Conservation (phyloP, 179 eudicot species). For the Patellifolia procumbens region DNA sequence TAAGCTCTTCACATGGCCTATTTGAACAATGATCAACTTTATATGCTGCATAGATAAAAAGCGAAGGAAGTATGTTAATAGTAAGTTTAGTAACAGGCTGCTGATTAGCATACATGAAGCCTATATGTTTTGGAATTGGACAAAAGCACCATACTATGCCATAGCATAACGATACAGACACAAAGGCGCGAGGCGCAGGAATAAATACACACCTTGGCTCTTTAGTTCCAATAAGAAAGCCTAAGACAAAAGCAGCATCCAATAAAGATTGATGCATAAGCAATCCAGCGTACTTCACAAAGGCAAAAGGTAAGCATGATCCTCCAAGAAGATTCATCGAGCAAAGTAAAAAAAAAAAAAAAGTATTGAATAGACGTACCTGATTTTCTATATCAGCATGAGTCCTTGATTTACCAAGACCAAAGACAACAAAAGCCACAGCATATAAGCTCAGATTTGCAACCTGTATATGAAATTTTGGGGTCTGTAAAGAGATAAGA, state of each 20-base stretch:
- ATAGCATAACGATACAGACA: not conserved
- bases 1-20: no score
- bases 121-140: slow-evolving; percentile 4
- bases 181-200: not conserved
- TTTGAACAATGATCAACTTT: no score
- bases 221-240: slow-evolving; percentile 75
- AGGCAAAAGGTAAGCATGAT: slow-evolving; percentile 19
- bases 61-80: no score
- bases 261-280: slow-evolving; percentile 67
- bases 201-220: slow-evolving; percentile 69
- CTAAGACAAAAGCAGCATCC: slow-evolving; percentile 83
- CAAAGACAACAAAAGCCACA: slow-evolving; percentile 72
- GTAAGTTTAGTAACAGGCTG: not conserved
- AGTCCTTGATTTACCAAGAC: slow-evolving; percentile 47
- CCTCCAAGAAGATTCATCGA: slow-evolving; percentile 5
- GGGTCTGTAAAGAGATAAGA: not conserved
- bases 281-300: slow-evolving; percentile 97
- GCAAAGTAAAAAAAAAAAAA: not conserved
- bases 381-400: slow-evolving; percentile 63
- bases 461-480: slow-evolving; percentile 44
- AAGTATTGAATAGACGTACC: slow-evolving; percentile 38
- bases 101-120: not conserved
- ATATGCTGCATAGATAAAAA: no score
- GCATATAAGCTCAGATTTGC: slow-evolving; percentile 87
- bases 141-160: not conserved